Evolutionary conservation across 2,329 filamentous ascomycete species (phyloP).

Genomic region (Alternaria alternata): DNA sequence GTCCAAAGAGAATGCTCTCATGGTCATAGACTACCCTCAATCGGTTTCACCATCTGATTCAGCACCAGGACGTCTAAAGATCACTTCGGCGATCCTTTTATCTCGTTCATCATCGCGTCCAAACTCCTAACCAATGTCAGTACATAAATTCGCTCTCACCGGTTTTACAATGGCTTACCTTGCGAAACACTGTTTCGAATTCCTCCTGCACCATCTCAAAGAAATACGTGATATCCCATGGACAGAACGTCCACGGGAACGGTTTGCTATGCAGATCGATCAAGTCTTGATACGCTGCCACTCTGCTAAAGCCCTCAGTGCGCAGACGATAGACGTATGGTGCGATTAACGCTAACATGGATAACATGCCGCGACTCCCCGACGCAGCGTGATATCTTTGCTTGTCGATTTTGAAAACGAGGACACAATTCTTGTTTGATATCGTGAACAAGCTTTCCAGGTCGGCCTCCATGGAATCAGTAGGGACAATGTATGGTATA

Average conservation of each 20-base stretch:
- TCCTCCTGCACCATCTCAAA: not conserved
- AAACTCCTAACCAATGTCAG: not conserved
- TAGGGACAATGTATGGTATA: not conserved
- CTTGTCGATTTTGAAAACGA: not conserved
- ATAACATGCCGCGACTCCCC: not conserved
- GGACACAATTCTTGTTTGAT: not conserved
- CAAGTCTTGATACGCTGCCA: not conserved
- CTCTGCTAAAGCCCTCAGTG: not conserved
- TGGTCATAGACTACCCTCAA: too few species aligned
- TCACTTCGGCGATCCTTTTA: not conserved
- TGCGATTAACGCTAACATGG: not conserved
- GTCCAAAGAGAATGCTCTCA: too few species aligned
- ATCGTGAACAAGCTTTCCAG: not conserved
- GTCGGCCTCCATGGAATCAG: not conserved
- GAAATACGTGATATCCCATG: not conserved
- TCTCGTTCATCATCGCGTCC: not conserved
- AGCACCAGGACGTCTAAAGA: not conserved
- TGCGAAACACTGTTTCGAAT: not conserved
- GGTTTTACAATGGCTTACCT: not conserved
- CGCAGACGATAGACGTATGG: not conserved
- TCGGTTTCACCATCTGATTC: not conserved
- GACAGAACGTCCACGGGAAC: not conserved
- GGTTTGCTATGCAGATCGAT: not conserved
- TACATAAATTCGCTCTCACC: not conserved
- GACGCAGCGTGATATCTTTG: not conserved